Conservation (phyloP, 768 basidiomycete genomes). For the Pholiota microspora region DNA sequence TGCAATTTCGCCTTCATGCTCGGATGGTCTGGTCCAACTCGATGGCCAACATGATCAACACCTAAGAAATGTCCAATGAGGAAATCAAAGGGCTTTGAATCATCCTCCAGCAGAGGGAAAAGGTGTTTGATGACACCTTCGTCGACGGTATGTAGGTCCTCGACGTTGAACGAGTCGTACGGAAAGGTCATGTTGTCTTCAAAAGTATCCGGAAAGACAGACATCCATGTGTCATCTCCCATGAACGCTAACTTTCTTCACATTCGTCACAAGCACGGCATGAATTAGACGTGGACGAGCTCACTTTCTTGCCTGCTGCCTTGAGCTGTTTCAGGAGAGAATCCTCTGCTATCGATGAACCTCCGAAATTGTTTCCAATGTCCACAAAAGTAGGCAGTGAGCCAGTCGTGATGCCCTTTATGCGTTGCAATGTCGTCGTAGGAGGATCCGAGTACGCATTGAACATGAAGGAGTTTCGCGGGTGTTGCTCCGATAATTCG, state of each 20-base stretch:
- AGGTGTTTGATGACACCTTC: slow-evolving; percentile 83
- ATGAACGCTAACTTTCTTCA: slow-evolving; percentile 73
- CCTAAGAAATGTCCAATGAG: slow-evolving; percentile 92
- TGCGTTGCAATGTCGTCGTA: slow-evolving; percentile 90
- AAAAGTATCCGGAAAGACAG: slow-evolving; percentile 80
- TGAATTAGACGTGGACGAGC: slow-evolving; percentile 3
- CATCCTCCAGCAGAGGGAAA: slow-evolving; percentile 68
- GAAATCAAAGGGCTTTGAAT: slow-evolving; percentile 70
- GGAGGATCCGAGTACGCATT: slow-evolving; percentile 93
- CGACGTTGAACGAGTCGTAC: slow-evolving; percentile 97
- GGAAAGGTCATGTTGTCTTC: slow-evolving; percentile 56
- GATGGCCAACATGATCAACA: slow-evolving; percentile 94
- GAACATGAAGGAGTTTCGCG: slow-evolving; percentile 79
- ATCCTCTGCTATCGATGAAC: slow-evolving; percentile 83
- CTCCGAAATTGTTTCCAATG: slow-evolving; percentile 90
- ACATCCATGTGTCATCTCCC: slow-evolving; percentile 98
- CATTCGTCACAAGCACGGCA: slow-evolving; percentile 4
- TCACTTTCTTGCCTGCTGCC: slow-evolving; percentile 57
- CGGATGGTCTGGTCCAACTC: slow-evolving; percentile 86
- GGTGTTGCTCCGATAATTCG: slow-evolving; percentile 61
- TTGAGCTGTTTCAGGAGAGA: slow-evolving; percentile 77
- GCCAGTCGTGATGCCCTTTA: slow-evolving; percentile 94
- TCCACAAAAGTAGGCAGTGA: slow-evolving; percentile 96
- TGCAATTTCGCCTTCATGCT: slow-evolving; percentile 82
- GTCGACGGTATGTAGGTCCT: slow-evolving; percentile 95